phyloP scores from a whole-genome alignment of 75 land plant species.

The Cupressus sempervirens region DNA sequence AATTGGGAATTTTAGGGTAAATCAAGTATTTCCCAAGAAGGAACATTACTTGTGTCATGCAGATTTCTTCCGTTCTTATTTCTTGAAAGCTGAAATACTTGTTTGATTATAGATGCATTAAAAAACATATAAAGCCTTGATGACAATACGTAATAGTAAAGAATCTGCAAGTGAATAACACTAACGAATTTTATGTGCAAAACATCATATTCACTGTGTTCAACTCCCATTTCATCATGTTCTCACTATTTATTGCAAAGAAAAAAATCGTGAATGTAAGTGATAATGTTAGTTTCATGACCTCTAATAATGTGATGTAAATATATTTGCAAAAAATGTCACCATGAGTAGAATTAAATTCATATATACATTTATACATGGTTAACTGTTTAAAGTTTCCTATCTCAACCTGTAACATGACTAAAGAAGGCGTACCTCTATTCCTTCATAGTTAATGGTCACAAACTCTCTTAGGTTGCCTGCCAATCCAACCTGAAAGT shows the following conservation, averaged over 20 bases:
- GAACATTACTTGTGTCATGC: too few species aligned
- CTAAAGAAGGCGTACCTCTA: slow-evolving; percentile 40
- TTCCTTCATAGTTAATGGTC: slow-evolving; percentile 58
- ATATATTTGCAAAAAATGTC: neutral
- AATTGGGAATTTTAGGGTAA: too few species aligned
- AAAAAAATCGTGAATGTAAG: neutral
- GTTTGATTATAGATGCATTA: too few species aligned
- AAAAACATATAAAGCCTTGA: too few species aligned
- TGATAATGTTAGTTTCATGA: neutral
- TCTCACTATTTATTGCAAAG: neutral
- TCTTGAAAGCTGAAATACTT: too few species aligned
- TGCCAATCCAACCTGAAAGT: slow-evolving; percentile 77
- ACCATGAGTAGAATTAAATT: neutral
- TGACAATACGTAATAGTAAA: too few species aligned
- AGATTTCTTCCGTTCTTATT: too few species aligned
- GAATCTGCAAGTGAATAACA: too few species aligned
- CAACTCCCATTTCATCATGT: too few species aligned
- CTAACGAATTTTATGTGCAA: too few species aligned
- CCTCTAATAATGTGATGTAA: neutral
- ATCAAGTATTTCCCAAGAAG: too few species aligned
- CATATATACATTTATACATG: neutral
- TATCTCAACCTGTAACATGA: neutral
- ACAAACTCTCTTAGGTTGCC: slow-evolving; percentile 75
- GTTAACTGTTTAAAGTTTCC: neutral
- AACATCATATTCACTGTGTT: too few species aligned